Evolutionary conservation across 345 rosid species (phyloP), one percentile per base, ranked within the genome.

Genomic region (Bruguiera parviflora): DNA sequence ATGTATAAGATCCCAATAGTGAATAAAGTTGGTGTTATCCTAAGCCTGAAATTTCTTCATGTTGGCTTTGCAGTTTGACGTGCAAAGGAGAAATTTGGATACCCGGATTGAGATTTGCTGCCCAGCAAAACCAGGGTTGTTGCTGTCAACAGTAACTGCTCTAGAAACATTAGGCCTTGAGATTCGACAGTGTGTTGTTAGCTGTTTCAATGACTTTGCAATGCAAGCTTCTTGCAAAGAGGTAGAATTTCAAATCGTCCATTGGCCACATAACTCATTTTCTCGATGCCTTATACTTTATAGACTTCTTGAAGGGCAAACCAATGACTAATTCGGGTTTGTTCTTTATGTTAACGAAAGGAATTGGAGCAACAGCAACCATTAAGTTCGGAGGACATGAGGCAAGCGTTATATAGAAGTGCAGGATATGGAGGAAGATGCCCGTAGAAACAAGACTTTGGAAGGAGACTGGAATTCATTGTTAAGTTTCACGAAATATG

Each of bases 161-260:
- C 47, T 77, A 53, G 80, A 77, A 67, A 52, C 71, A 37, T 64
- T 72, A 60, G 80, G 80, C 66, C 60, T 77, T 58, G 76, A 72
- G 70, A 68, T 77, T 72, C 80, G 72, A 43, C 80, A 77, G 20
- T 72, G 80, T 68, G 80, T 77, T 16, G 68, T 72, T 63, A 77
- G 80, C 66, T 68, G 73, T 51, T 77, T 77, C 63, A 77, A 77
- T 72, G 80, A 77, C 25, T 77, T 77, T 58, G 37, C 80, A 27
- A 49, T 77, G 73, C 80, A 77, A 39, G 80, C 80, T 67, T 77
- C 80, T 33, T 77, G 80, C 76, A 72, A 70, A 15, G 69, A 77
- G 77, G 73, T 68, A 62, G 16, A 28, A 8, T 8, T 59, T 47
- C 58, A 3, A 15, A 28, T 59, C 33, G 9, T 21, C 20, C 33